These are phyloP conservation scores for Chenopodium suecicum DNA, from an alignment of 148 eudicot genomes.

Conservation along the genomic window DNA sequence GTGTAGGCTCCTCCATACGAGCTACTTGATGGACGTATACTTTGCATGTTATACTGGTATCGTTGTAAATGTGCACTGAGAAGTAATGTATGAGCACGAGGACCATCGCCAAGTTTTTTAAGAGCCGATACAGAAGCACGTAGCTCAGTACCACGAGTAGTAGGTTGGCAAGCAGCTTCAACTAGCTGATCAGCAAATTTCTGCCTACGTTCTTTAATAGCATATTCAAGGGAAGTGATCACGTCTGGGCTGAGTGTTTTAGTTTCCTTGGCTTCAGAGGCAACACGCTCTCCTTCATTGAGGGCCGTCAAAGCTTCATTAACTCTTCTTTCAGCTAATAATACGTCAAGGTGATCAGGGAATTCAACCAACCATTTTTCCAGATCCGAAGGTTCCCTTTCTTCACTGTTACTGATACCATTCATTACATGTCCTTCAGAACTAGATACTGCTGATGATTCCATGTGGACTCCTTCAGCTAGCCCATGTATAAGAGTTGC, in stretches of 20 bases:
- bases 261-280: constrained; percentile 72
- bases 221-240: constrained; percentile 55
- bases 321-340: constrained; percentile 93
- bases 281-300: constrained; percentile 81
- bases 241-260: constrained; percentile 51
- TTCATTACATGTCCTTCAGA: constrained; percentile 48
- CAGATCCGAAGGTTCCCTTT: constrained; percentile 65
- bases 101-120: constrained; percentile 93
- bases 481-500: constrained; percentile 84
- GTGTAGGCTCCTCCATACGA: constrained; percentile 99
- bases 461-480: constrained; percentile 89
- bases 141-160: constrained; percentile 91
- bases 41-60: constrained; percentile 84
- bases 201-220: constrained; percentile 73
- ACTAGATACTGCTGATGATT: constrained; percentile 44
- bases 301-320: constrained; percentile 82
- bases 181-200: constrained; percentile 95
- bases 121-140: constrained; percentile 87
- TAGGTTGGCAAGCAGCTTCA: constrained; percentile 93
- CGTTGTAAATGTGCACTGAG: constrained; percentile 91
- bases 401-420: constrained; percentile 41
- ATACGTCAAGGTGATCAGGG: constrained; percentile 91
- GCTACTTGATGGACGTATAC: constrained; percentile 93
- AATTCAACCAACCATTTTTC: constrained; percentile 81
- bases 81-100: constrained; percentile 86